A percentile compares a stretch with the other conserved stretches of the same genome.
phyloP scores from a whole-genome alignment of 768 basidiomycete genomes.

The Botryobasidium botryosum region DNA sequence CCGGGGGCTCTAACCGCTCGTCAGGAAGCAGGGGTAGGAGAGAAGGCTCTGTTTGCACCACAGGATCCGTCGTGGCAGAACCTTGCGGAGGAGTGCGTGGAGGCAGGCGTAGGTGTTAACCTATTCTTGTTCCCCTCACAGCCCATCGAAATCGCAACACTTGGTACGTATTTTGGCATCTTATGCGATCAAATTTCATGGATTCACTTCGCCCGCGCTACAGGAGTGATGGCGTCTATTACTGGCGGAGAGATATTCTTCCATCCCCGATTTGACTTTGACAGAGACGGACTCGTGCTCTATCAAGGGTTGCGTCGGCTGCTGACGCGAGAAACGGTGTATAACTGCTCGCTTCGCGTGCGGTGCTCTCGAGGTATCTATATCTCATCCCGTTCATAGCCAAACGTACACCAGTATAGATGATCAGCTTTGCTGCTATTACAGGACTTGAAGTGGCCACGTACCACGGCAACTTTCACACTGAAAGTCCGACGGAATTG shows the following conservation, averaged over 20 bases:
- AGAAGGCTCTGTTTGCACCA: conserved; percentile 60
- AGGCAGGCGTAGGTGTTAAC: conserved; percentile 79
- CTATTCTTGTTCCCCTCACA: conserved; percentile 69
- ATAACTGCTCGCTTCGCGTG: conserved; percentile 63
- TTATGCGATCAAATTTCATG: not conserved
- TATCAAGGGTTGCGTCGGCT: conserved; percentile 63
- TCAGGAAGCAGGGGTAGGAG: conserved; percentile 60
- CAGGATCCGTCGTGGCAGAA: conserved; percentile 67
- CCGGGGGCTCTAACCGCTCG: conserved; percentile 44
- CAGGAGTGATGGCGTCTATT: conserved; percentile 45
- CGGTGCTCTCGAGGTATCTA: conserved; percentile 64
- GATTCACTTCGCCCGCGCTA: not conserved
- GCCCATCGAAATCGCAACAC: conserved; percentile 73
- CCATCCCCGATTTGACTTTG: conserved; percentile 72
- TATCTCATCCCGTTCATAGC: not conserved
- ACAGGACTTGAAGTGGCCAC: conserved; percentile 34
- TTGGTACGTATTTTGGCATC: conserved; percentile 32
- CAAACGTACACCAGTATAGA: too few species aligned
- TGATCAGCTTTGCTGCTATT: not conserved
- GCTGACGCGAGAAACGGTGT: conserved; percentile 51
- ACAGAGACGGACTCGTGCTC: conserved; percentile 45
- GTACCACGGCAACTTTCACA: conserved; percentile 51
- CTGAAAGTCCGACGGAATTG: conserved; percentile 42
- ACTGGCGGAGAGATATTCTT: conserved; percentile 88
- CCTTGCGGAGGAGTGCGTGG: conserved; percentile 74